These are phyloP conservation scores for Silene coronaria DNA, from an alignment of 179 eudicot genomes.

Conservation along the genomic window DNA sequence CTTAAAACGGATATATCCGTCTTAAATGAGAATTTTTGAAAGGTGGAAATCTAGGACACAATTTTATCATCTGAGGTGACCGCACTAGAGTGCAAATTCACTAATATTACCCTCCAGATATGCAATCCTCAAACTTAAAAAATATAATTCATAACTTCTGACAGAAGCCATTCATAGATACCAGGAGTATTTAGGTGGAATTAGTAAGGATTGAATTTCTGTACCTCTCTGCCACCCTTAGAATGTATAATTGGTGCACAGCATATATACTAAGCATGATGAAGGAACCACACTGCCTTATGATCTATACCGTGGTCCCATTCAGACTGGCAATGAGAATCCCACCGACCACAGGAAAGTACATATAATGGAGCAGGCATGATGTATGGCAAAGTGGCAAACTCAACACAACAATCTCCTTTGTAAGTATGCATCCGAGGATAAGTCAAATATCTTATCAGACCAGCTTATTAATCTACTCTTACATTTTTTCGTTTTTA, in stretches of 20 bases:
- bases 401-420: too few relatives aligned
- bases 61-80: not conserved
- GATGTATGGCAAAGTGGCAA: too few relatives aligned
- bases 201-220: not conserved
- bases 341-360: too few relatives aligned
- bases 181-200: not conserved
- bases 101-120: not conserved
- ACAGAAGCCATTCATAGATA: not conserved
- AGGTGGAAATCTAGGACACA: not conserved
- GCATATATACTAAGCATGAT: not conserved
- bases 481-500: too few relatives aligned
- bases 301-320: too few relatives aligned
- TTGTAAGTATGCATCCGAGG: too few relatives aligned
- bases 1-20: too few relatives aligned
- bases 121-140: not conserved
- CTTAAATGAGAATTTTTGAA: too few relatives aligned
- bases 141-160: not conserved
- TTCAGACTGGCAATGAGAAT: too few relatives aligned
- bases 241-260: not conserved
- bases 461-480: too few relatives aligned
- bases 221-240: not conserved
- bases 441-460: too few relatives aligned
- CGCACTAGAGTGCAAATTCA: not conserved
- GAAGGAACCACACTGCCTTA: not conserved
- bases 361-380: too few relatives aligned